phyloP scores from a whole-genome alignment of 2,329 filamentous ascomycete species.

The Didymellaceae sp. region DNA sequence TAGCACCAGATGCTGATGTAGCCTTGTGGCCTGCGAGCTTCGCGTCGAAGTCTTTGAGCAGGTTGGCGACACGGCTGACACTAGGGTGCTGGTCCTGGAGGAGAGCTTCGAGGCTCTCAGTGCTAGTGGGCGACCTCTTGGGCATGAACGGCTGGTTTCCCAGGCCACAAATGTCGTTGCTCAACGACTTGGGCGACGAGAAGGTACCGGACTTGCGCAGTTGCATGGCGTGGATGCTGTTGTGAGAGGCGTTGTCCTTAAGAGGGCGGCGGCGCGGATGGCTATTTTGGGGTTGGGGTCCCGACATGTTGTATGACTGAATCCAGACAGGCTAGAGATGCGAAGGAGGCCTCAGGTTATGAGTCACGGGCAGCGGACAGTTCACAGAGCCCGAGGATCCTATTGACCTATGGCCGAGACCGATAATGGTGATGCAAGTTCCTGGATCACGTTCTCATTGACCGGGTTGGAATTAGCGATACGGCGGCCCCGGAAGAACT shows the following conservation, averaged over 20 bases:
- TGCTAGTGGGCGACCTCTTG: conserved; percentile 56
- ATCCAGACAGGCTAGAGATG: conserved; percentile 30
- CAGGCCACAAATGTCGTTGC: conserved; percentile 49
- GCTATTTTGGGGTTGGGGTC: conserved; percentile 47
- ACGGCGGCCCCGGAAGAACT: conserved; percentile 16
- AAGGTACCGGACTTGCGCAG: conserved; percentile 59
- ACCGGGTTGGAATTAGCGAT: conserved; percentile 19
- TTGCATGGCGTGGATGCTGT: conserved; percentile 51
- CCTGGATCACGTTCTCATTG: conserved; percentile 38
- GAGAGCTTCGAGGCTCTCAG: conserved; percentile 57
- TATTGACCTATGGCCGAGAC: conserved; percentile 29
- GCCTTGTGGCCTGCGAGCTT: conserved; percentile 48
- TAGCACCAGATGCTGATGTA: conserved; percentile 37
- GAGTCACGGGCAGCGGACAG: conserved; percentile 42
- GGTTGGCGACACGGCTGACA: conserved; percentile 52
- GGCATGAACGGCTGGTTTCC: conserved; percentile 52
- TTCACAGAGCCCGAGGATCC: conserved; percentile 34
- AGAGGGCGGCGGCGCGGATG: conserved; percentile 56
- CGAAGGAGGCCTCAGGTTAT: conserved; percentile 42
- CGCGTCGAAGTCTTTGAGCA: conserved; percentile 55
- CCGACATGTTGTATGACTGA: conserved; percentile 50
- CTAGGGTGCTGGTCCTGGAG: conserved; percentile 50
- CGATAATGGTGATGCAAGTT: conserved; percentile 29
- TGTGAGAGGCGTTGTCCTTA: conserved; percentile 45
- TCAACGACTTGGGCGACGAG: conserved; percentile 50